Evolutionary conservation across 2,329 filamentous ascomycete species (phyloP).

Genomic region (Botrytis aclada): DNA sequence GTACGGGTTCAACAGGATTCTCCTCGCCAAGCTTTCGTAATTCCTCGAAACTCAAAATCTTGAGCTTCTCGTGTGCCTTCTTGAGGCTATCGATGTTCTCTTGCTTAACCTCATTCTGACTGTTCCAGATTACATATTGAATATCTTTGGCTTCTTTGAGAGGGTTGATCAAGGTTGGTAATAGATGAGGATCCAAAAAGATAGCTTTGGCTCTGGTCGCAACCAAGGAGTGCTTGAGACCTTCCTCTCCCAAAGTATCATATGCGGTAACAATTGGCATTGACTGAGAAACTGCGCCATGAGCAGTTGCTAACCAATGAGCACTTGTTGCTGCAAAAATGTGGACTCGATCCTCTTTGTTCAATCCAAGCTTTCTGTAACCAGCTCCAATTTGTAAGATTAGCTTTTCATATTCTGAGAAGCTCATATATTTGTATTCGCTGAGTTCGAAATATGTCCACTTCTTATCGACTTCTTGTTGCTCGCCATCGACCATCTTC

Average conservation of each 20-base stretch:
- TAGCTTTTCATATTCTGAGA: constrained; percentile 70
- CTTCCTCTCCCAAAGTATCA: constrained; percentile 81
- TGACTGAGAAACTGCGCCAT: constrained; percentile 69
- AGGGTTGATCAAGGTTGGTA: constrained; percentile 55
- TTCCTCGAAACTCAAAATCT: constrained; percentile 50
- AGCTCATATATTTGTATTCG: constrained; percentile 71
- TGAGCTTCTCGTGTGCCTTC: constrained; percentile 52
- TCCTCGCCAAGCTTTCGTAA: constrained; percentile 49
- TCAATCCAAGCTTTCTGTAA: constrained; percentile 67
- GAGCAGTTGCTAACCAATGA: constrained; percentile 49
- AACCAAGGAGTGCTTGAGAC: constrained; percentile 78
- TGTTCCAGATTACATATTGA: constrained; percentile 53
- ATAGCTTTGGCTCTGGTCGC: constrained; percentile 79
- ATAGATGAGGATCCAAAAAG: constrained; percentile 79
- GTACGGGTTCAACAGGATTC: constrained; percentile 66
- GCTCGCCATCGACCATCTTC: constrained; percentile 76
- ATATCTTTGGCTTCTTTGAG: constrained; percentile 55
- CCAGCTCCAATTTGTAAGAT: constrained; percentile 65
- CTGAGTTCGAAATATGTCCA: constrained; percentile 85
- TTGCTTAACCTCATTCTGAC: constrained; percentile 47
- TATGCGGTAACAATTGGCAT: constrained; percentile 92
- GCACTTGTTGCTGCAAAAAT: constrained; percentile 69
- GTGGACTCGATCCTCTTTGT: constrained; percentile 65
- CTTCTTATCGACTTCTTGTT: constrained; percentile 76
- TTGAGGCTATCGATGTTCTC: constrained; percentile 51